Evolutionary conservation across 768 basidiomycete species (phyloP).

Genomic region (Boletus tomentosulus): DNA sequence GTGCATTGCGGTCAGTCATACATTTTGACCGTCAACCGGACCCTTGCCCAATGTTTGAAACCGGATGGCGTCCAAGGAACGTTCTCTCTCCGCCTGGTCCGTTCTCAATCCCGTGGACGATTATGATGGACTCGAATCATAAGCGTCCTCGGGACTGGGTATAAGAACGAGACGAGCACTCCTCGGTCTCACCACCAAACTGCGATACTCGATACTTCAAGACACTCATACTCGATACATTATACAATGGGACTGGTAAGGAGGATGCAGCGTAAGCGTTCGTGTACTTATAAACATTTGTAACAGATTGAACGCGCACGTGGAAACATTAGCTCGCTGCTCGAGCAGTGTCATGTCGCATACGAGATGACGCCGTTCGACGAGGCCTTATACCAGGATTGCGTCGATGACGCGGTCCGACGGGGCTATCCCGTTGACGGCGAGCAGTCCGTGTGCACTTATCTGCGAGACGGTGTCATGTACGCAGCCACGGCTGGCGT

Average conservation of each 20-base stretch:
- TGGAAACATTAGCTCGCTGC: conserved; percentile 12
- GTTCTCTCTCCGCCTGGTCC: not conserved
- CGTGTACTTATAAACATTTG: not conserved
- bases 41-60: not conserved
- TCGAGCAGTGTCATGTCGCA: conserved; percentile 13
- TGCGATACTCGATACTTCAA: not conserved
- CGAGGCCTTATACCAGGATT: conserved; percentile 16
- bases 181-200: conserved; percentile 2
- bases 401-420: conserved; percentile 17
- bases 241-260: conserved; percentile 13
- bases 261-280: not conserved
- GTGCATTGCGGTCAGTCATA: not conserved
- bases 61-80: not conserved
- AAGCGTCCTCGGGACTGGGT: not conserved
- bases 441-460: conserved; percentile 22
- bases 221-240: not conserved
- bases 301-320: conserved; percentile 10
- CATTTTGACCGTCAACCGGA: not conserved
- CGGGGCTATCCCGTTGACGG: conserved; percentile 28
- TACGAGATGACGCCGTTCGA: conserved; percentile 14
- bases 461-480: conserved; percentile 29
- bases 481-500: conserved; percentile 25
- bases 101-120: not conserved
- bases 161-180: conserved; percentile 3
- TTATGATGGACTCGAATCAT: not conserved